Percentiles rank a stretch among this genome's conserved stretches.
phyloP scores from a whole-genome alignment of 2,329 filamentous ascomycete genomes.

The Epichloe bromicola region DNA sequence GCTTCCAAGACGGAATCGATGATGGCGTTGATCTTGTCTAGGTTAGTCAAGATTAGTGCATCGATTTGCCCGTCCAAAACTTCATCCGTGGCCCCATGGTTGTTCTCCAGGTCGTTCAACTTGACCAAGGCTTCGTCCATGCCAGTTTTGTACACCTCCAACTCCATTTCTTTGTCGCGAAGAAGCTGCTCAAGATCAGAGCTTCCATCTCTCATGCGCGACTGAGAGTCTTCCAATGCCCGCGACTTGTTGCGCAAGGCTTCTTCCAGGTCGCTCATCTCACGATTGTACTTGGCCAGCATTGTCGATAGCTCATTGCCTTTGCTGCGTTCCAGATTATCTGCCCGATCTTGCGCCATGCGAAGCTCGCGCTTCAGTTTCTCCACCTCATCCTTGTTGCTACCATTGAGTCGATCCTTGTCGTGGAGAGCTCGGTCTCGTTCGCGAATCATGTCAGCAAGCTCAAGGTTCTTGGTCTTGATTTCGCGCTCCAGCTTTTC shows the following conservation, averaged over 20 bases:
- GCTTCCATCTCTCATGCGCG: slow-evolving; percentile 65
- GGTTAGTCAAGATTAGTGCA: slow-evolving; percentile 69
- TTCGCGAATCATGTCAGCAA: slow-evolving; percentile 97
- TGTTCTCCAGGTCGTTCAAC: slow-evolving; percentile 73
- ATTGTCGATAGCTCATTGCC: slow-evolving; percentile 90
- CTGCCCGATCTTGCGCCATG: slow-evolving; percentile 79
- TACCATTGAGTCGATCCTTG: slow-evolving; percentile 73
- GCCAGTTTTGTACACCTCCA: slow-evolving; percentile 94
- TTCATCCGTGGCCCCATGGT: slow-evolving; percentile 61
- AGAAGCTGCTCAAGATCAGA: slow-evolving; percentile 77
- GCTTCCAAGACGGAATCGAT: slow-evolving; percentile 93
- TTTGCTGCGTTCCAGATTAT: slow-evolving; percentile 86
- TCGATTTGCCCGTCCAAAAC: slow-evolving; percentile 86
- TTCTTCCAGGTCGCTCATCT: slow-evolving; percentile 94
- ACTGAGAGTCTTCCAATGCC: slow-evolving; percentile 70
- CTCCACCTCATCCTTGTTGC: slow-evolving; percentile 85
- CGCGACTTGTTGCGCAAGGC: slow-evolving; percentile 78
- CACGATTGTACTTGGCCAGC: slow-evolving; percentile 90
- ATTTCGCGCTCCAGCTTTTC: slow-evolving; percentile 95
- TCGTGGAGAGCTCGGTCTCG: slow-evolving; percentile 88
- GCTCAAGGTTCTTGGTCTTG: slow-evolving; percentile 98
- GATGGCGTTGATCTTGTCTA: slow-evolving; percentile 91
- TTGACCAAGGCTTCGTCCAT: slow-evolving; percentile 95
- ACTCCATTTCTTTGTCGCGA: slow-evolving; percentile 90
- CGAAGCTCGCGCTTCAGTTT: slow-evolving; percentile 89